A percentile compares a stretch with the other conserved stretches of the same genome.
Evolutionary conservation across 2,329 filamentous ascomycete species (phyloP).

Genomic region (Colletotrichum tropicale): DNA sequence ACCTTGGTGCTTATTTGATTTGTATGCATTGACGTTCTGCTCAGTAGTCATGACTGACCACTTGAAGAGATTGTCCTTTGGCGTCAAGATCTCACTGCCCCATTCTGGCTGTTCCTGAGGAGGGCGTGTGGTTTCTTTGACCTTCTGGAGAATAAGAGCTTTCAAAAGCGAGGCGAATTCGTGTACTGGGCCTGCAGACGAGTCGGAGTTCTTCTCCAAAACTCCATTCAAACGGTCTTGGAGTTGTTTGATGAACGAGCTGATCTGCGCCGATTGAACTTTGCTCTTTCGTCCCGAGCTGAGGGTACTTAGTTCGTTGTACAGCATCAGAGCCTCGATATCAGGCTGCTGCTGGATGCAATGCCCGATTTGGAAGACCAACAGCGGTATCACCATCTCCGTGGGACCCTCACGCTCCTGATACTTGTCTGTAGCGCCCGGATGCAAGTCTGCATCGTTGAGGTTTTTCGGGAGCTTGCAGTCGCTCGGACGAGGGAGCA

Average conservation of each 20-base stretch:
- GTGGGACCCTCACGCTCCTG: conserved; percentile 54
- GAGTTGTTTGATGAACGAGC: conserved; percentile 43
- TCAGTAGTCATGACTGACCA: conserved; percentile 53
- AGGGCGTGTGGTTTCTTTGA: conserved; percentile 51
- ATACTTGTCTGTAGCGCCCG: conserved; percentile 59
- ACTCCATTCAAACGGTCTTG: conserved; percentile 46
- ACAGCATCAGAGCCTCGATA: conserved; percentile 51
- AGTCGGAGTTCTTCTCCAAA: conserved; percentile 53
- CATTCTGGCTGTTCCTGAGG: conserved; percentile 51
- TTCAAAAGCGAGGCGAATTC: conserved; percentile 51
- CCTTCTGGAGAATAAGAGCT: conserved; percentile 50
- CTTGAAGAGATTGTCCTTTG: conserved; percentile 60
- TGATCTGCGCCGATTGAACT: conserved; percentile 34
- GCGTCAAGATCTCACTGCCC: conserved; percentile 51
- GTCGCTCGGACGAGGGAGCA: conserved; percentile 57
- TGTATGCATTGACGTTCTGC: conserved; percentile 49
- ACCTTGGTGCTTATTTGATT: conserved; percentile 36
- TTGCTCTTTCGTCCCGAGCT: conserved; percentile 4
- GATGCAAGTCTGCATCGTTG: conserved; percentile 64
- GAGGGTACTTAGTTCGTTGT: neutral
- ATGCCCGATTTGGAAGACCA: conserved; percentile 53
- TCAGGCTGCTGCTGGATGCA: conserved; percentile 48
- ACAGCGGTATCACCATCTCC: conserved; percentile 63
- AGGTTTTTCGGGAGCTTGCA: conserved; percentile 64
- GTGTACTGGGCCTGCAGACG: conserved; percentile 56